Base-by-base conservation (phyloP, 2,329 filamentous ascomycete species). In the Biscogniauxia mediterranea region DNA sequence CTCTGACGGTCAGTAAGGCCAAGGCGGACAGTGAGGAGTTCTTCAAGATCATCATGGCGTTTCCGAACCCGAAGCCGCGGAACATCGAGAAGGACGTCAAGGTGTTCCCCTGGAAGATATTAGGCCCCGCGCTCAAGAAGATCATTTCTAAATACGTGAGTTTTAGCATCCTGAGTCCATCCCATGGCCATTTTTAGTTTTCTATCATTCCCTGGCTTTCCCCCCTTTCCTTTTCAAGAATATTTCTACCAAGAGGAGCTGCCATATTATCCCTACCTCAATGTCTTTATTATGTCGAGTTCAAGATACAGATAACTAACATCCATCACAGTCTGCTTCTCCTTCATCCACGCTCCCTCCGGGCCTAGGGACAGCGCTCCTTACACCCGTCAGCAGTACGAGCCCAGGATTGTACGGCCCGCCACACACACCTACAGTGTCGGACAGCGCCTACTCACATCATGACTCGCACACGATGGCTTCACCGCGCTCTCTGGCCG, bases 31-130 rank as follows among this genome's bases (percentile, higher is more conserved):
- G 91, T 74, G 94, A 98, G 75, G 92, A 96, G 59, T 98, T 98
- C 77, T 98, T 98, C 87, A 97, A 97, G 80, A 85, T 97, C 70
- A 98, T 99, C 78, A 99, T 99, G 95, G 92, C 88, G 1, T 98
- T 98, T 73, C 92, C 93, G 13, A 91, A 90, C 63, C 95, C 95
- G 1, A 98, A 98, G 78, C 95, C 95, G 19, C 85, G 95, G 64
- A 97, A 98, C 73, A 99, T 99, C 66, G 95, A 98, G 80, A 99
- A 99, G 80, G 94, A 98, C 72, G 93, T 99, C 73, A 99, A 99
- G 79, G 95, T 98, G 13, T 99, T 98, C 73, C 90, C 93, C 4
- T 99, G 95, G 95, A 95, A 93, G 76, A 92, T 95, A 62, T 83
- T 99, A 52, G 85, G 86, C 55, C 85, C 88, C 62, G 94, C 95